Evolutionary conservation across 1,139 yeast species (phyloP).

Genomic region (Taphrina wiesneri): DNA sequence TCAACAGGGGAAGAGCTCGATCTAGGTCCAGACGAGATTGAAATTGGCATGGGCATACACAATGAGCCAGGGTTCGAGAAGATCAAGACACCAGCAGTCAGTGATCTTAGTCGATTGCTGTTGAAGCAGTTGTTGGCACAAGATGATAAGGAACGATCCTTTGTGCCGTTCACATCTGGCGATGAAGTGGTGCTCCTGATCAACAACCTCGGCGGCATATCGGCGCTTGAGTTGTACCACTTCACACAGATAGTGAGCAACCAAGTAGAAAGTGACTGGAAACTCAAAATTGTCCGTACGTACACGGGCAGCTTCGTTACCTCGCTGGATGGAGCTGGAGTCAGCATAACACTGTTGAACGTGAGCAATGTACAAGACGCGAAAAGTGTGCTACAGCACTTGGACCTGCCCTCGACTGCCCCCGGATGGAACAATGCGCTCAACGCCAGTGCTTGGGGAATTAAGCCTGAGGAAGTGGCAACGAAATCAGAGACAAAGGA

Average conservation of each 20-base stretch:
- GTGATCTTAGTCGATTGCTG: slow-evolving; percentile 48
- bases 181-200: slow-evolving; percentile 51
- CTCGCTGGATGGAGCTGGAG: slow-evolving; percentile 56
- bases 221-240: slow-evolving; percentile 52
- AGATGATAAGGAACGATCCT: slow-evolving; percentile 46
- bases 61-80: slow-evolving; percentile 85
- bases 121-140: slow-evolving; percentile 44
- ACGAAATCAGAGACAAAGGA: slow-evolving; percentile 9
- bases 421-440: slow-evolving; percentile 47
- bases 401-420: slow-evolving; percentile 51
- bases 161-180: slow-evolving; percentile 49
- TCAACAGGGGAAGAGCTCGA: slow-evolving; percentile 53
- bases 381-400: slow-evolving; percentile 43
- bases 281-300: slow-evolving; percentile 50
- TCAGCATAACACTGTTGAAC: slow-evolving; percentile 54
- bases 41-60: slow-evolving; percentile 93
- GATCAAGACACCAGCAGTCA: slow-evolving; percentile 65
- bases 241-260: slow-evolving; percentile 45
- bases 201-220: slow-evolving; percentile 58
- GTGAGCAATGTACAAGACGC: slow-evolving; percentile 47
- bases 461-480: slow-evolving; percentile 8
- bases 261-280: slow-evolving; percentile 48
- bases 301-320: slow-evolving; percentile 55
- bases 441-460: not conserved
- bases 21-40: slow-evolving; percentile 62